A percentile compares a stretch with the other conserved stretches of the same genome.
Evolutionary conservation across 306 rosid genomes (phyloP).

Genomic region (Albizia julibrissin): DNA sequence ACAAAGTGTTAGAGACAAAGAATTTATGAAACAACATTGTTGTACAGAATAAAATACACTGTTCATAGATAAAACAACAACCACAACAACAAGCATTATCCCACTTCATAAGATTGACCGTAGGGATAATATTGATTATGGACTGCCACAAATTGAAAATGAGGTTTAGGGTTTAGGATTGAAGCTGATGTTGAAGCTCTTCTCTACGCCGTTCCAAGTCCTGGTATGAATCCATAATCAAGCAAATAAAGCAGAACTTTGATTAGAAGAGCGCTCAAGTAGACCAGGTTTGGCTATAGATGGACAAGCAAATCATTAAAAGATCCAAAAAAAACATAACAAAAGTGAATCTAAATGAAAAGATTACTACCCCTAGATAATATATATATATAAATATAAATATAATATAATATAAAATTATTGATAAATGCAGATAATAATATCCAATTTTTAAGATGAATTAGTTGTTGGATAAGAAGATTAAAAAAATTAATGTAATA

Average conservation of each 20-base stretch:
- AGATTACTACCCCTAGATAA: neutral
- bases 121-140: neutral
- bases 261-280: neutral
- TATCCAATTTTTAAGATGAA: no score
- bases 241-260: conserved; percentile 1
- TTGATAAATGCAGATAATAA: neutral
- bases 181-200: conserved; percentile 64
- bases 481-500: no score
- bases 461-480: neutral
- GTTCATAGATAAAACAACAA: neutral
- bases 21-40: neutral
- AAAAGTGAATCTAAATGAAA: neutral
- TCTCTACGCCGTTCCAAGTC: conserved; percentile 66
- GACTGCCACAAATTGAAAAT: neutral
- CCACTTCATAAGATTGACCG: neutral
- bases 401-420: no score
- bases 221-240: conserved; percentile 39
- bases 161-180: conserved; percentile 4
- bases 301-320: neutral
- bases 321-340: neutral
- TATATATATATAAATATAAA: no score
- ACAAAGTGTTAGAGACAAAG: neutral
- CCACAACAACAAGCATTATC: neutral
- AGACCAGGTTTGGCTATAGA: neutral
- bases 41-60: neutral